Conservation (phyloP, 2,329 filamentous ascomycete genomes). For the Hypomyces rosellus region DNA sequence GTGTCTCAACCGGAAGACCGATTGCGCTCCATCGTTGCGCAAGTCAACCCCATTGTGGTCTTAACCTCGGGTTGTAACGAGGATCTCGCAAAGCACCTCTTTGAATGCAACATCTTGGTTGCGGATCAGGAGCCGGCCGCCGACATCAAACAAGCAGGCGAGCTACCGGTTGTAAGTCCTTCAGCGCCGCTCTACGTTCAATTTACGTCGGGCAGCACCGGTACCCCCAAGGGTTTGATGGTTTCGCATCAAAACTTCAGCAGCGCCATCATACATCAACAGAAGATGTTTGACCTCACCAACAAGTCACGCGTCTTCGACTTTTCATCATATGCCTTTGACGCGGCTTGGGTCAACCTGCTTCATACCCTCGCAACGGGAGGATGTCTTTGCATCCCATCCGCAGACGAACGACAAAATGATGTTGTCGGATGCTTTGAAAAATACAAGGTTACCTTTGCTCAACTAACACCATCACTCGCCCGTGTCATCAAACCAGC, state of each 20-base stretch:
- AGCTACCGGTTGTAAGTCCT: not conserved
- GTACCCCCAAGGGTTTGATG: slow-evolving; percentile 16
- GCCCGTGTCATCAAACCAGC: not conserved
- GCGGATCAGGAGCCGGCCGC: too few species aligned
- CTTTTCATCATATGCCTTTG: slow-evolving; percentile 14
- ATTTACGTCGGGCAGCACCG: slow-evolving; percentile 17
- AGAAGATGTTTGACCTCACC: not conserved
- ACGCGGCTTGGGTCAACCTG: slow-evolving; percentile 9
- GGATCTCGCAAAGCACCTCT: too few species aligned
- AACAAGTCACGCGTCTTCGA: slow-evolving; percentile 4
- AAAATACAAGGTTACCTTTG: not conserved
- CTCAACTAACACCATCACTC: not conserved
- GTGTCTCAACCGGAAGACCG: slow-evolving; percentile 1
- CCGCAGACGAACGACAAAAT: slow-evolving; percentile 11
- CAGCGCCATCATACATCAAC: too few species aligned
- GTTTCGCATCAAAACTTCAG: slow-evolving; percentile 10
- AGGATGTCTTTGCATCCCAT: slow-evolving; percentile 11
- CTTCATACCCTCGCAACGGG: slow-evolving; percentile 2
- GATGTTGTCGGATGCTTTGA: slow-evolving; percentile 6
- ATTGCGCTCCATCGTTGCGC: not conserved
- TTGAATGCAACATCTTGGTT: too few species aligned
- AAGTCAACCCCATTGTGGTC: not conserved
- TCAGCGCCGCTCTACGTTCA: slow-evolving; percentile 9
- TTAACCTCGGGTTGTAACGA: not conserved
- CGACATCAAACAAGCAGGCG: too few species aligned